Percentiles rank a stretch among this genome's conserved stretches.
Conservation (phyloP, 2,329 filamentous ascomycete genomes). For the Septoria petroselini region DNA sequence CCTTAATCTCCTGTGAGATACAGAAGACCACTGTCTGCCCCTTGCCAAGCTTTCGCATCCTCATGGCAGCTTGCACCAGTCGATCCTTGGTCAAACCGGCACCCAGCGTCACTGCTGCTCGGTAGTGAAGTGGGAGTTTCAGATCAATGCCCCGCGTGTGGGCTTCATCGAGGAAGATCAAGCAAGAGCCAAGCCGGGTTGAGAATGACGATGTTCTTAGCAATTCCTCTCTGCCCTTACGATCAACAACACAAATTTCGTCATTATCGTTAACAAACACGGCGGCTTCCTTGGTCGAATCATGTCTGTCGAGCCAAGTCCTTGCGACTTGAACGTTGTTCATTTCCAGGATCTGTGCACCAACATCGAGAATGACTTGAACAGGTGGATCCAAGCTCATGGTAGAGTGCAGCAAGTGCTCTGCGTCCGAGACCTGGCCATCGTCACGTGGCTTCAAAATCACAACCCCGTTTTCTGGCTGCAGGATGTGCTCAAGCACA, state of each 20-base stretch:
- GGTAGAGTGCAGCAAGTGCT: conserved; percentile 49
- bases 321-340: conserved; percentile 55
- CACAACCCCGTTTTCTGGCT: conserved; percentile 47
- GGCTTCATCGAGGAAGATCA: conserved; percentile 67
- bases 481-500: conserved; percentile 60
- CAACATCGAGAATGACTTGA: conserved; percentile 66
- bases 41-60: conserved; percentile 66
- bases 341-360: conserved; percentile 66
- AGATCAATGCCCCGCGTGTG: conserved; percentile 70
- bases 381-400: conserved; percentile 41
- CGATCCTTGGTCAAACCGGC: conserved; percentile 64
- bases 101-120: conserved; percentile 67
- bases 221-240: conserved; percentile 45
- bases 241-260: conserved; percentile 54
- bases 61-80: conserved; percentile 68
- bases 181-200: conserved; percentile 55
- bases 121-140: conserved; percentile 55
- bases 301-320: conserved; percentile 49
- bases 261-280: conserved; percentile 60
- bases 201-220: conserved; percentile 60
- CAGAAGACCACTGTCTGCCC: conserved; percentile 65
- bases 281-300: conserved; percentile 40
- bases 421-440: conserved; percentile 19
- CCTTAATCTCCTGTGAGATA: conserved; percentile 57
- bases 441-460: conserved; percentile 12